phyloP scores from a whole-genome alignment of 306 rosid species.

The Vigna reflexopilosa region DNA sequence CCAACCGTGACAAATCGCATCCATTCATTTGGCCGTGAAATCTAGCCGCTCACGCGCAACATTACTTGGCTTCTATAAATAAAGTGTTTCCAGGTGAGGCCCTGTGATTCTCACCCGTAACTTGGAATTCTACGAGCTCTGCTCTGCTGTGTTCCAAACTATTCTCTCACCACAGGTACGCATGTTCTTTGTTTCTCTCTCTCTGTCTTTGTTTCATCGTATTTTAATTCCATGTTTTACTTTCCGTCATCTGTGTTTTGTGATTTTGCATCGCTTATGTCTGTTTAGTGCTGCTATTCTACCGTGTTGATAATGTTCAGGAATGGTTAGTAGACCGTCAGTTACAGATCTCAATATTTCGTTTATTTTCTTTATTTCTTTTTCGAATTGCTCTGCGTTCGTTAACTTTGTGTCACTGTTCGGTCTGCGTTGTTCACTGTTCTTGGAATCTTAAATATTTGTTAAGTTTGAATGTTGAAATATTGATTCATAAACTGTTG shows the following conservation, averaged over 20 bases:
- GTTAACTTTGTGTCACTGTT: neutral
- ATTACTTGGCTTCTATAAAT: constrained; percentile 19
- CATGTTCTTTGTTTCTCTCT: neutral
- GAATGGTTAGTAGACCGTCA: neutral
- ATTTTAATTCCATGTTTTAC: neutral
- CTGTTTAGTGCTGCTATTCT: neutral
- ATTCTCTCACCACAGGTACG: constrained; percentile 11
- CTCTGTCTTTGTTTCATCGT: neutral
- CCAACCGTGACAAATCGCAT: constrained; percentile 1
- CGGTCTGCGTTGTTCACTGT: neutral
- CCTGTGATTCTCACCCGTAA: neutral
- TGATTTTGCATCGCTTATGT: neutral
- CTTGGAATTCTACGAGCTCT: neutral
- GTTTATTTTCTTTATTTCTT: neutral
- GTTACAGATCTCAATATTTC: neutral
- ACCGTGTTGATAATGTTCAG: neutral
- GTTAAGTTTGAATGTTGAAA: neutral
- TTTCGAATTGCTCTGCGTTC: neutral
- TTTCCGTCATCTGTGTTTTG: neutral
- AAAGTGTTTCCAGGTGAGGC: neutral
- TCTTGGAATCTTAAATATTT: neutral
- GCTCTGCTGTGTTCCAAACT: neutral
- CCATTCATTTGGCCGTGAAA: constrained; percentile 4
- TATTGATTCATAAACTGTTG: neutral
- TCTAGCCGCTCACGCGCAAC: neutral